These are phyloP conservation scores for Colletotrichum plurivorum DNA, from an alignment of 2,329 filamentous ascomycete genomes.

Conservation along the genomic window DNA sequence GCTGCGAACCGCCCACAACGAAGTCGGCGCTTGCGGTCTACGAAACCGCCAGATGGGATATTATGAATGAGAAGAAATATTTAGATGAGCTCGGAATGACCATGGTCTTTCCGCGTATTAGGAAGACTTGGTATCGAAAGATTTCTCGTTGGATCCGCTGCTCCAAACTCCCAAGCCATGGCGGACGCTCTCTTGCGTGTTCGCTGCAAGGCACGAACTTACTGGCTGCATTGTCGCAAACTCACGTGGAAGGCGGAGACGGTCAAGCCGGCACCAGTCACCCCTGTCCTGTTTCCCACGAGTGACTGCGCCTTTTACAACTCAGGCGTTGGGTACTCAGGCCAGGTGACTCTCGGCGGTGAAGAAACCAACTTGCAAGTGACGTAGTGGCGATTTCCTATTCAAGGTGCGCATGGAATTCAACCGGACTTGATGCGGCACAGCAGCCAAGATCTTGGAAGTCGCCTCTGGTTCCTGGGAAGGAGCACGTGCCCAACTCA, in stretches of 20 bases:
- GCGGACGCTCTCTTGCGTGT: background rate
- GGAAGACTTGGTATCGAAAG: background rate
- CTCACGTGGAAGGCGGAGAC: background rate
- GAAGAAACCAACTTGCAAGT: background rate
- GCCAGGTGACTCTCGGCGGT: background rate
- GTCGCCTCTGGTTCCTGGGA: background rate
- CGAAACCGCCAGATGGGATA: background rate
- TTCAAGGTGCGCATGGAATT: background rate
- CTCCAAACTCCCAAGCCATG: background rate
- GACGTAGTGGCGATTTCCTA: constrained; percentile 2
- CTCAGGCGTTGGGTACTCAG: too few species aligned
- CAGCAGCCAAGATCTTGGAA: background rate
- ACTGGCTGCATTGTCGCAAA: constrained; percentile 20
- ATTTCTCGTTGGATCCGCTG: background rate
- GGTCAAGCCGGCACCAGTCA: background rate
- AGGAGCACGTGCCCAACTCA: constrained; percentile 1
- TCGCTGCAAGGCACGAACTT: constrained; percentile 7
- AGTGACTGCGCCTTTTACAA: background rate
- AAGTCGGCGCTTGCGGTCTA: constrained; percentile 19
- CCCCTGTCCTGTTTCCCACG: background rate
- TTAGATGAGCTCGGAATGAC: background rate
- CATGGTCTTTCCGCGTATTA: background rate
- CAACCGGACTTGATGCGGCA: background rate
- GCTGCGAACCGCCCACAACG: constrained; percentile 2
- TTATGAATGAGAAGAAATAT: background rate